phyloP scores from a whole-genome alignment of 495 filamentous ascomycete genomes.

The Penicillium goetzii region DNA sequence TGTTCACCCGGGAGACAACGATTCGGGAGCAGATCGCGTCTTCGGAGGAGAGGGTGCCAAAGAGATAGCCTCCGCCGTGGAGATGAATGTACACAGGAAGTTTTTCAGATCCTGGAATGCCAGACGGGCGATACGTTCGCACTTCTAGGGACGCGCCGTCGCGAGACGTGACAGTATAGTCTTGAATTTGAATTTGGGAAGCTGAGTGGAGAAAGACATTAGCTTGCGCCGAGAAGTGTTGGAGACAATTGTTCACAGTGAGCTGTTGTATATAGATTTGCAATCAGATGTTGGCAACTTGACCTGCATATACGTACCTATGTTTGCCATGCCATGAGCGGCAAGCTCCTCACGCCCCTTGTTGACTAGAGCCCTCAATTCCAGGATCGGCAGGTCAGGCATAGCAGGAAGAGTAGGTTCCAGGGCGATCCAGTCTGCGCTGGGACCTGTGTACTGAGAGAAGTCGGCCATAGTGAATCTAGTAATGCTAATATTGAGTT shows the following conservation, averaged over 20 bases:
- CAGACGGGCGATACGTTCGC: conserved; percentile 47
- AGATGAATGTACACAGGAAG: conserved; percentile 53
- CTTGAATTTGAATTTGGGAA: conserved; percentile 30
- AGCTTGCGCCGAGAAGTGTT: not conserved
- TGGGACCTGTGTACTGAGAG: conserved; percentile 42
- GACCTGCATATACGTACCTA: conserved; percentile 29
- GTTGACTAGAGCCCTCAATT: conserved; percentile 35
- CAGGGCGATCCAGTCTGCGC: conserved; percentile 46
- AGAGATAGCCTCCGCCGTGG: conserved; percentile 57
- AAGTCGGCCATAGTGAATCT: conserved; percentile 42
- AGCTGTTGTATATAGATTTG: not conserved
- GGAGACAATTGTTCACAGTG: not conserved
- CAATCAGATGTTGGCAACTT: conserved; percentile 12
- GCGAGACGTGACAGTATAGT: conserved; percentile 43
- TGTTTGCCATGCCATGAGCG: conserved; percentile 34
- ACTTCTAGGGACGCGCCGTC: conserved; percentile 46
- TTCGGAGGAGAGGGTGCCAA: conserved; percentile 50
- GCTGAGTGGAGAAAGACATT: not conserved
- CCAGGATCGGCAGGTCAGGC: conserved; percentile 27
- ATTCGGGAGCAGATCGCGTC: conserved; percentile 50
- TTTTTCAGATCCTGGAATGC: conserved; percentile 23
- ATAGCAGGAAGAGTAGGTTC: conserved; percentile 34
- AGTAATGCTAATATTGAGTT: not conserved
- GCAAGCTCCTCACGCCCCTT: conserved; percentile 38
- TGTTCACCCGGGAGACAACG: conserved; percentile 30